A percentile compares a stretch with the other conserved stretches of the same genome.
Evolutionary conservation across 2,329 filamentous ascomycete genomes (phyloP).

Genomic region (Colletotrichum tropicale): DNA sequence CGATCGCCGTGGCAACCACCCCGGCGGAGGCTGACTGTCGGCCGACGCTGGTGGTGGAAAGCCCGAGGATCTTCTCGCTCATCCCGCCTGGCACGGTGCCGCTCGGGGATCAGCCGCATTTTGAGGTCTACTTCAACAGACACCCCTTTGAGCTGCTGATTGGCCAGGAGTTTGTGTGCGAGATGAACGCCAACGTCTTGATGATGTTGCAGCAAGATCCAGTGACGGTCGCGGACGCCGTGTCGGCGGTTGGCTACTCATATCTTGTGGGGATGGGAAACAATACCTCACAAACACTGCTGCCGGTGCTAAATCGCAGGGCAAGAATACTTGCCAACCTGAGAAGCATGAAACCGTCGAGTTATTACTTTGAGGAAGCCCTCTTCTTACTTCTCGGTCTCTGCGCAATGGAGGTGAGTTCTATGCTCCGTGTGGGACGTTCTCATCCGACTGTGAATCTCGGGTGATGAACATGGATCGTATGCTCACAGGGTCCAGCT

Average conservation of each 20-base stretch:
- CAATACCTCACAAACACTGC: conserved; percentile 4
- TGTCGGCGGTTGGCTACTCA: conserved; percentile 32
- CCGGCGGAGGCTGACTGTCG: neutral
- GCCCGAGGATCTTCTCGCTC: conserved; percentile 12
- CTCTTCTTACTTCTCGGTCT: conserved; percentile 30
- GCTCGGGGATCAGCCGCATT: conserved; percentile 27
- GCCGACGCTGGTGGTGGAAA: neutral
- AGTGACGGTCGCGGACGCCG: conserved; percentile 27
- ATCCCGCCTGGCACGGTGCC: conserved; percentile 29
- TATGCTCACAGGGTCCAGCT: conserved; percentile 13
- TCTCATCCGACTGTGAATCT: neutral
- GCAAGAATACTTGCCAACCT: conserved; percentile 31
- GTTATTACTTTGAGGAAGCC: conserved; percentile 29
- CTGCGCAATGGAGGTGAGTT: conserved; percentile 31
- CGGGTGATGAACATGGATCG: neutral
- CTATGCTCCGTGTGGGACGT: neutral
- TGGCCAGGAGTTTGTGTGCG: conserved; percentile 31
- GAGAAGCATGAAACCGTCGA: conserved; percentile 24
- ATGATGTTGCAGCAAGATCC: conserved; percentile 31
- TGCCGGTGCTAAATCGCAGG: conserved; percentile 29
- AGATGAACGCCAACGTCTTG: conserved; percentile 35
- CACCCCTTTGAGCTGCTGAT: conserved; percentile 33
- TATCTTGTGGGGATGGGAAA: conserved; percentile 24
- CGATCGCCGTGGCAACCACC: neutral
- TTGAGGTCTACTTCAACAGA: conserved; percentile 33